Conservation (phyloP, 1,284 basidiomycete genomes). For the Cutaneotrichosporon sp. region DNA sequence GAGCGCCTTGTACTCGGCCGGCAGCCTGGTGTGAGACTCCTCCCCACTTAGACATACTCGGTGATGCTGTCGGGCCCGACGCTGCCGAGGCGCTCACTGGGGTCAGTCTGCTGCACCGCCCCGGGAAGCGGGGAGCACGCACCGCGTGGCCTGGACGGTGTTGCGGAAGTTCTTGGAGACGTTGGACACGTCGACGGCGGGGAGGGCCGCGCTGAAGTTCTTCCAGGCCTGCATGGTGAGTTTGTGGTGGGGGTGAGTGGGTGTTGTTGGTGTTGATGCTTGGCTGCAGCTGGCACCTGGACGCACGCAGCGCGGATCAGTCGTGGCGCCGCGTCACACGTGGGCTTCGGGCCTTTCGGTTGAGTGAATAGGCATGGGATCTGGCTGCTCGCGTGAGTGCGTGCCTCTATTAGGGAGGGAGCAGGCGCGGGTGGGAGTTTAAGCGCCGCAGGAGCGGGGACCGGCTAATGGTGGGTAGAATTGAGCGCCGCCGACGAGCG, state of each 20-base stretch:
- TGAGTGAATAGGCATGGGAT: background rate
- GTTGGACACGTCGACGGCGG: constrained; percentile 50
- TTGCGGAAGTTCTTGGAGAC: constrained; percentile 81
- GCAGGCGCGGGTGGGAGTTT: no score
- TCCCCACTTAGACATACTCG: constrained; percentile 62
- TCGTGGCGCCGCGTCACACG: background rate
- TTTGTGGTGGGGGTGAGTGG: constrained; percentile 6
- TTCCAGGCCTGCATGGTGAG: constrained; percentile 50
- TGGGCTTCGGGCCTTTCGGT: background rate
- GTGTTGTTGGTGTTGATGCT: background rate
- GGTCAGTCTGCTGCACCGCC: constrained; percentile 9
- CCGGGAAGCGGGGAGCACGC: constrained; percentile 16
- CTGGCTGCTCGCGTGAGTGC: no score
- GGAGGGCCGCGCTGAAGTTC: constrained; percentile 46
- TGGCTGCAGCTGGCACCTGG: background rate
- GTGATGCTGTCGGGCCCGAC: constrained; percentile 91
- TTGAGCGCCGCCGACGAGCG: no score
- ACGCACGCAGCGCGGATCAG: background rate
- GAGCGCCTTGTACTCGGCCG: constrained; percentile 89
- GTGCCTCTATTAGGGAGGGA: no score
- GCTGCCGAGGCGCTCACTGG: constrained; percentile 79
- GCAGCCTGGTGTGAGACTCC: constrained; percentile 29
- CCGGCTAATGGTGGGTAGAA: no score
- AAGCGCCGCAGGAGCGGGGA: no score
- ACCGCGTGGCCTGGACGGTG: constrained; percentile 80